Percentiles rank a stretch among this genome's conserved stretches.
Evolutionary conservation across 140 eudicot genomes (phyloP).

Genomic region (Erigeron philadelphicus): DNA sequence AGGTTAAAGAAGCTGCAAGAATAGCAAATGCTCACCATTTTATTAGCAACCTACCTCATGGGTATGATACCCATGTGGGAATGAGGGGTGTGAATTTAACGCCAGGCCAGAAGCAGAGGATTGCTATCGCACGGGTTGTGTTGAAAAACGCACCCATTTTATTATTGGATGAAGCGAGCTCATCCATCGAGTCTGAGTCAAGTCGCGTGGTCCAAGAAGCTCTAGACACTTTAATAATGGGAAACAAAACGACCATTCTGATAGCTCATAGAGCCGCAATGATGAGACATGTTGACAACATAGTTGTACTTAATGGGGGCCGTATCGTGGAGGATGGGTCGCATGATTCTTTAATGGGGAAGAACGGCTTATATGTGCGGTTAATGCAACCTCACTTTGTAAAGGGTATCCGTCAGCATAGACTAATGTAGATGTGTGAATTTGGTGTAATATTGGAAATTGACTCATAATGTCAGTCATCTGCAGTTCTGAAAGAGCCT

Average conservation of each 20-base stretch:
- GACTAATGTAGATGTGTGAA: conserved; percentile 45
- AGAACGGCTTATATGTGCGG: conserved; percentile 81
- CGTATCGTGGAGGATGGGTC: conserved; percentile 84
- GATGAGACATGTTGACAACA: conserved; percentile 97
- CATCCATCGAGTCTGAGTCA: conserved; percentile 86
- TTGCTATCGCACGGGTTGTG: conserved; percentile 92
- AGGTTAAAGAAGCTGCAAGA: conserved; percentile 93
- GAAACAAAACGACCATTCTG: conserved; percentile 83
- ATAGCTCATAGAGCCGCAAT: conserved; percentile 95
- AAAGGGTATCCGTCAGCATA: conserved; percentile 79
- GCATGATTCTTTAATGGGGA: conserved; percentile 69
- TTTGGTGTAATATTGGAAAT: conserved; percentile 21
- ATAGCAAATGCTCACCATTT: conserved; percentile 96
- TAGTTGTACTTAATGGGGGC: conserved; percentile 91
- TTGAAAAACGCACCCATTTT: conserved; percentile 87
- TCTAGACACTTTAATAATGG: conserved; percentile 86
- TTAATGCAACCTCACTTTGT: conserved; percentile 93
- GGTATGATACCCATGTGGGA: conserved; percentile 95
- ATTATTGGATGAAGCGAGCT: conserved; percentile 90
- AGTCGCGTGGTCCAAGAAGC: conserved; percentile 97
- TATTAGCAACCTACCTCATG: conserved; percentile 88
- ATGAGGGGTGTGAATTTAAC: conserved; percentile 95
- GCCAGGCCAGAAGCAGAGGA: conserved; percentile 94
- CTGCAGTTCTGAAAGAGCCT: conserved; percentile 25
- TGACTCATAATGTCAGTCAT: conserved; percentile 4